Conservation (phyloP, 73 alveolate genomes). For the Urostyla sp. region DNA sequence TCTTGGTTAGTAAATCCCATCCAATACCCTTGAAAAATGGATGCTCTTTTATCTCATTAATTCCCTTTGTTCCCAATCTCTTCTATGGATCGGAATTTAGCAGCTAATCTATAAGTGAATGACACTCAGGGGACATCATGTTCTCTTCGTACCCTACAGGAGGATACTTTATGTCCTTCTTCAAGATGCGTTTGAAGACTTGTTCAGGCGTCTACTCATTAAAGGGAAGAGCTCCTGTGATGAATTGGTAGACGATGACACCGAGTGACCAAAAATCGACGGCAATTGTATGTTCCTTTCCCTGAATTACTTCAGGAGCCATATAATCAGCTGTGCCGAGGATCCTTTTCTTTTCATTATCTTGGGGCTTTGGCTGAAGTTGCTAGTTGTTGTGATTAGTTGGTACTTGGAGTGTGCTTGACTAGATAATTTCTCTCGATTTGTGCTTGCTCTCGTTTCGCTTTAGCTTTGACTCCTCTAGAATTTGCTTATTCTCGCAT, state of each 20-base stretch:
- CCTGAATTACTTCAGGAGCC: slow-evolving; percentile 96
- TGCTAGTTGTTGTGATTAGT: no score
- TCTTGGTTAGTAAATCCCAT: slow-evolving; percentile 67
- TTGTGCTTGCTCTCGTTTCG: no score
- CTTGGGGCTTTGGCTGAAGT: no score
- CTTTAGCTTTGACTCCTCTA: no score
- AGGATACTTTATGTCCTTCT: slow-evolving; percentile 69
- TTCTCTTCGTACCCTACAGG: slow-evolving; percentile 74
- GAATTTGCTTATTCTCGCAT: no score
- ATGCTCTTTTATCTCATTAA: slow-evolving; percentile 91
- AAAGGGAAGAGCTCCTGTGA: slow-evolving; percentile 94
- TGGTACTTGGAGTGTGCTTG: no score
- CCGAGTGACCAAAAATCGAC: slow-evolving; percentile 97
- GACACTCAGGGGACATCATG: slow-evolving; percentile 83
- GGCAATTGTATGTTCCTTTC: slow-evolving; percentile 81
- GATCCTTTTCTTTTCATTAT: slow-evolving; percentile 74
- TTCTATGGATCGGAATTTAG: slow-evolving; percentile 77
- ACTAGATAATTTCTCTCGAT: background rate
- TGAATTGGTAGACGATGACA: slow-evolving; percentile 87
- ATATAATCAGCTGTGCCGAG: slow-evolving; percentile 96
- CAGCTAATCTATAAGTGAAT: slow-evolving; percentile 85
- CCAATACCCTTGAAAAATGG: slow-evolving; percentile 84
- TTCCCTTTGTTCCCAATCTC: slow-evolving; percentile 87
- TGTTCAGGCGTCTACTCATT: slow-evolving; percentile 74
- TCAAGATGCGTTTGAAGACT: slow-evolving; percentile 70